Conservation (phyloP, 2,329 filamentous ascomycete genomes). For the Remersonia thermophila region DNA sequence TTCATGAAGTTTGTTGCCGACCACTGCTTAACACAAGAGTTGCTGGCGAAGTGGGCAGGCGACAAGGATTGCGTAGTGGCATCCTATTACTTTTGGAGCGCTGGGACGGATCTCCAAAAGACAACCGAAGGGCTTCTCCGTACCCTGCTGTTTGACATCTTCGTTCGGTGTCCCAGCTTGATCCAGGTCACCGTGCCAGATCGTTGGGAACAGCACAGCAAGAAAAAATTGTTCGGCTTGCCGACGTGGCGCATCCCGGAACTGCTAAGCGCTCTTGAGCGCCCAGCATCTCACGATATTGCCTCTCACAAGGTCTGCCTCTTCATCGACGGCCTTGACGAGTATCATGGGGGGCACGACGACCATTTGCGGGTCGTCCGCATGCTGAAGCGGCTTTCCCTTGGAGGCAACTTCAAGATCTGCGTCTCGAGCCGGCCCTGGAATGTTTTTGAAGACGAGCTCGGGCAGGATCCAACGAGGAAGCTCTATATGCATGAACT, state of each 20-base stretch:
- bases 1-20: slow-evolving; percentile 15
- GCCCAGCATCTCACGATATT: background rate
- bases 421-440: slow-evolving; percentile 15
- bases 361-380: background rate
- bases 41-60: background rate
- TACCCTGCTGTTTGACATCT: slow-evolving; percentile 12
- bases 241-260: background rate
- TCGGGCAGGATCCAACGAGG: background rate
- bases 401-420: slow-evolving; percentile 6
- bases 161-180: background rate
- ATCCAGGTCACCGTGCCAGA: slow-evolving; percentile 1
- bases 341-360: slow-evolving; percentile 7
- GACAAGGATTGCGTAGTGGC: slow-evolving; percentile 9
- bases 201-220: background rate
- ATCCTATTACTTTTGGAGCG: slow-evolving; percentile 19
- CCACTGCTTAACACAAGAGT: background rate
- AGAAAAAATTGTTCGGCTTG: background rate
- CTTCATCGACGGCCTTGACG: slow-evolving; percentile 14
- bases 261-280: background rate
- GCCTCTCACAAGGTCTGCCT: slow-evolving; percentile 5
- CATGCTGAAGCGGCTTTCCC: slow-evolving; percentile 7
- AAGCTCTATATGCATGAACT: background rate
- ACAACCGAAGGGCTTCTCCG: slow-evolving; percentile 13
- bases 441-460: slow-evolving; percentile 8
- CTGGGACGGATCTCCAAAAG: slow-evolving; percentile 13